phyloP scores from a whole-genome alignment of 768 basidiomycete genomes.

The Ramaria sp. region DNA sequence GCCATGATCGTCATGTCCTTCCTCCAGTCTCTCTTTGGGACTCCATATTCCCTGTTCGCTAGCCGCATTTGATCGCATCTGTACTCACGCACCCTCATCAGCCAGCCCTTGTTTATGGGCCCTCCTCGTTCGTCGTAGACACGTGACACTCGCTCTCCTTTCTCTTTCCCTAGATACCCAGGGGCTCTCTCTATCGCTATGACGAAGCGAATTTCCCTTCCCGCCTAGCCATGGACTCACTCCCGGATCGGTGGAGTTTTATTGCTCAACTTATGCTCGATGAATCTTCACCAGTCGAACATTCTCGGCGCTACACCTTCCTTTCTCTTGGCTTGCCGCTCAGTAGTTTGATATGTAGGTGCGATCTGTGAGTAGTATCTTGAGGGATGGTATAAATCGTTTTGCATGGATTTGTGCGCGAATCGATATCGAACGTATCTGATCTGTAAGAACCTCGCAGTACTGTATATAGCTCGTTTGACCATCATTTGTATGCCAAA shows the following conservation, averaged over 20 bases:
- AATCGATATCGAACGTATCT: too few relatives aligned
- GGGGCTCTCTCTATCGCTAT: not conserved
- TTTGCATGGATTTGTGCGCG: too few relatives aligned
- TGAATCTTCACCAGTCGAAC: not conserved
- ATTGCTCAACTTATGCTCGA: not conserved
- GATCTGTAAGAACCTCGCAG: too few relatives aligned
- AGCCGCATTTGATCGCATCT: not conserved
- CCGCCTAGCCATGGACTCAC: not conserved
- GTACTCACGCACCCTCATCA: not conserved
- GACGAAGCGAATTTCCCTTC: not conserved
- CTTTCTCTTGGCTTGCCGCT: not conserved
- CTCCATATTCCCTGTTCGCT: not conserved
- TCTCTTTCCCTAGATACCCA: not conserved
- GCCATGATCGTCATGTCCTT: not conserved
- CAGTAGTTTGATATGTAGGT: not conserved
- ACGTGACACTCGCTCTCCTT: not conserved
- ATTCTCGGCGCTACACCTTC: not conserved
- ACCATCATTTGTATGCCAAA: too few relatives aligned
- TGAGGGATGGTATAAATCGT: too few relatives aligned
- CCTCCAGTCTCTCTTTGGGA: not conserved
- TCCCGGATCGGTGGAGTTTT: not conserved
- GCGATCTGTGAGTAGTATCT: not conserved
- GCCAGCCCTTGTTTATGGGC: not conserved
- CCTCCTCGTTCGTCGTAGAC: not conserved
- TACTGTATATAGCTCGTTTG: too few relatives aligned